phyloP scores from a whole-genome alignment of 176 grass and related monocot genomes.

The Musa schizocarpa region DNA sequence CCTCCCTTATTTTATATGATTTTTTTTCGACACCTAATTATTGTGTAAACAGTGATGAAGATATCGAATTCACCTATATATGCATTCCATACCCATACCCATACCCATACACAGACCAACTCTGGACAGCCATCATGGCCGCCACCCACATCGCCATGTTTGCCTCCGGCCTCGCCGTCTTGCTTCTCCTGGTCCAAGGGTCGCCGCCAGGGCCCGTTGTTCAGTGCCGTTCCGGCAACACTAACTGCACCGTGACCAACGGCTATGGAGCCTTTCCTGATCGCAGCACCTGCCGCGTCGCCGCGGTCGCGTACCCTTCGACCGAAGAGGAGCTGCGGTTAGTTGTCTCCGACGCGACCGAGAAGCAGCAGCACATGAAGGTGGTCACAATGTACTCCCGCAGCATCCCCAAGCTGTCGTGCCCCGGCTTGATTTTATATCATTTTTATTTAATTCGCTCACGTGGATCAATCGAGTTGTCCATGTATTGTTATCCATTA shows the following conservation, averaged over 20 bases:
- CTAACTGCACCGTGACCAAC: slow-evolving; percentile 14
- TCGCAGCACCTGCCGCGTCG: slow-evolving; percentile 15
- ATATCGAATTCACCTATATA: no score
- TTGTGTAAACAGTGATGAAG: no score
- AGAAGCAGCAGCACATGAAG: slow-evolving; percentile 11
- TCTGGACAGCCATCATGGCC: no score
- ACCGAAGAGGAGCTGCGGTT: slow-evolving; percentile 13
- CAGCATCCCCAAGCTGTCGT: slow-evolving; percentile 21
- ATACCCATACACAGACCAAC: no score
- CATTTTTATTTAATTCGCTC: no score
- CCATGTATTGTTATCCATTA: no score
- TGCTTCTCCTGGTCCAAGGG: background rate
- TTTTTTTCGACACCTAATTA: no score
- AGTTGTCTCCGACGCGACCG: slow-evolving; percentile 9
- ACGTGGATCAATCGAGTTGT: no score
- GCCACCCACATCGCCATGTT: background rate
- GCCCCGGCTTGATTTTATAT: no score
- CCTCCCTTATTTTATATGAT: no score
- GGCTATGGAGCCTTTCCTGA: slow-evolving; percentile 15
- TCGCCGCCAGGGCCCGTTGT: slow-evolving; percentile 10
- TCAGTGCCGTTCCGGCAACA: background rate
- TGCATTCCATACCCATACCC: no score
- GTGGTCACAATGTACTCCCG: slow-evolving; percentile 11
- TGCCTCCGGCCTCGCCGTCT: background rate
- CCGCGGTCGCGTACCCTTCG: slow-evolving; percentile 10